A percentile compares a stretch with the other conserved stretches of the same genome.
Conservation (phyloP, 345 rosid species). For the Eucalyptus tenuipes region DNA sequence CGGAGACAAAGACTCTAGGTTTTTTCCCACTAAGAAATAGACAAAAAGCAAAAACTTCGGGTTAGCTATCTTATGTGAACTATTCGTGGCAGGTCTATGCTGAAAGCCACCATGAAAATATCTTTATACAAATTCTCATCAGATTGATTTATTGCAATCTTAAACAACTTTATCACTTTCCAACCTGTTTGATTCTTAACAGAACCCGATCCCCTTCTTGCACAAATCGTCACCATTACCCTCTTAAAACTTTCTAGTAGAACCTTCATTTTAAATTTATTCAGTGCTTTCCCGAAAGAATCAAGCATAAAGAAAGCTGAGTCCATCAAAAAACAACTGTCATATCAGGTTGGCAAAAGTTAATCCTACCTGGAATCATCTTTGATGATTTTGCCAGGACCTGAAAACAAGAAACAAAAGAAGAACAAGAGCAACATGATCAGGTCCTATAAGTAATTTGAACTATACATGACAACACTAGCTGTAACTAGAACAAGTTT, state of each 20-base stretch:
- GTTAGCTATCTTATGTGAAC: background rate
- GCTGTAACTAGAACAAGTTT: background rate
- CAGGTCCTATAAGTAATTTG: background rate
- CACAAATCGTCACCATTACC: background rate
- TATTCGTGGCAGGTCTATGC: background rate
- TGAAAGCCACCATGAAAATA: background rate
- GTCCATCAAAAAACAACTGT: background rate
- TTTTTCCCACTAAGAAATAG: background rate
- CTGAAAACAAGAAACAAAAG: constrained; percentile 22
- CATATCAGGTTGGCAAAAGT: background rate
- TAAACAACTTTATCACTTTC: background rate
- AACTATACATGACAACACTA: background rate
- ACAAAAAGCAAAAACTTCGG: background rate
- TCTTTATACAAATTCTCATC: background rate
- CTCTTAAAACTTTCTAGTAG: background rate
- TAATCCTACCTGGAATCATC: constrained; percentile 80
- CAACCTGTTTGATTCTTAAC: background rate
- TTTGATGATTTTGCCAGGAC: constrained; percentile 92
- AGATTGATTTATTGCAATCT: background rate
- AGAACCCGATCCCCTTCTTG: background rate
- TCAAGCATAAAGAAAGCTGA: background rate
- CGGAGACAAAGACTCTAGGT: background rate
- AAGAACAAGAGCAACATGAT: background rate
- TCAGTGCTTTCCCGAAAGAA: background rate
- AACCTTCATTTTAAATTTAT: background rate